Conservation (phyloP, 306 rosid genomes). For the Fragaria vesca region DNA sequence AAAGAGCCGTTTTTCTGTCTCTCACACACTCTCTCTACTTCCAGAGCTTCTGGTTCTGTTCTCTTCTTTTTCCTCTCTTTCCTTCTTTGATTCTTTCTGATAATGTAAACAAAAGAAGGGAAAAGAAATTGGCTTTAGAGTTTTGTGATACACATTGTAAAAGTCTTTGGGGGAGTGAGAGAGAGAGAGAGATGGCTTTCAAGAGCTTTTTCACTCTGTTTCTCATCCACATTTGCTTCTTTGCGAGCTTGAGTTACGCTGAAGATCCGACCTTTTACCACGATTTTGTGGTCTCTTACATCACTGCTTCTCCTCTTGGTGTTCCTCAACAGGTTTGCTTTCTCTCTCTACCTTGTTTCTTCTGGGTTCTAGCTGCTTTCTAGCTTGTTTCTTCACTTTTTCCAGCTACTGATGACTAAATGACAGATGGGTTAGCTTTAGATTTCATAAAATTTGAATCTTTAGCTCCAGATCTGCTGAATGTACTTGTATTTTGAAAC, state of each 20-base stretch:
- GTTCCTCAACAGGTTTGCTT: conserved; percentile 50
- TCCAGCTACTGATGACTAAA: not conserved
- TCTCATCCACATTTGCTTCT: conserved; percentile 35
- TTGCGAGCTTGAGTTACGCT: conserved; percentile 39
- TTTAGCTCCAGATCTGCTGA: conserved; percentile 44
- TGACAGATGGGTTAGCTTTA: conserved; percentile 29
- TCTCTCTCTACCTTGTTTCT: not conserved
- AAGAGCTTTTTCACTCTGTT: conserved; percentile 21
- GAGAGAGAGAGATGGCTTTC: conserved; percentile 32
- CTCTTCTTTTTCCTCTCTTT: conserved; percentile 1
- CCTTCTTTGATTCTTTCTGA: conserved; percentile 20
- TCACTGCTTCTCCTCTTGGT: conserved; percentile 53
- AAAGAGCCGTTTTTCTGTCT: conserved; percentile 12
- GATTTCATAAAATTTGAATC: conserved; percentile 28
- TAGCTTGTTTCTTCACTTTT: not conserved
- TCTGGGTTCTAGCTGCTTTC: too few species aligned
- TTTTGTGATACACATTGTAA: conserved; percentile 9
- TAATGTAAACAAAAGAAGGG: conserved; percentile 39
- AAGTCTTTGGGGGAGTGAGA: conserved; percentile 12
- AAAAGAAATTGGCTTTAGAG: conserved; percentile 24
- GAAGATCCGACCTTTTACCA: conserved; percentile 43
- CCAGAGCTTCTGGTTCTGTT: not conserved
- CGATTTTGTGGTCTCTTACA: conserved; percentile 49
- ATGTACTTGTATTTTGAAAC: conserved; percentile 11
- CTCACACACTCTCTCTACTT: not conserved